Conservation (phyloP, 1,139 yeast species). For the Schwanniomyces etchellsii region DNA sequence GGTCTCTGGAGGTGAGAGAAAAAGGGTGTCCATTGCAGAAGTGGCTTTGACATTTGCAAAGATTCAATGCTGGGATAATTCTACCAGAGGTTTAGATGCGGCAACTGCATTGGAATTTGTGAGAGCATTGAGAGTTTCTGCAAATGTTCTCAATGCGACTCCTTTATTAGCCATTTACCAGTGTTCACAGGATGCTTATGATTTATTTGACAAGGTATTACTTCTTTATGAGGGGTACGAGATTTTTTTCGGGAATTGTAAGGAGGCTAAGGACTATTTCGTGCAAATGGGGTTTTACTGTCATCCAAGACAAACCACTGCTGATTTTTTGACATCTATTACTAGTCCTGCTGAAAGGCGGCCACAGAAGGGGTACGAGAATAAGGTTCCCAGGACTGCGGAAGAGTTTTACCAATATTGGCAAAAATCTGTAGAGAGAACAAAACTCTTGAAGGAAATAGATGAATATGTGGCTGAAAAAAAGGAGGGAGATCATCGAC, state of each 20-base stretch:
- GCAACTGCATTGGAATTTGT: slow-evolving; percentile 45
- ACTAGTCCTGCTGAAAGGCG: slow-evolving; percentile 50
- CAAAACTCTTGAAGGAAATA: slow-evolving; percentile 23
- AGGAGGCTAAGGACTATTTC: slow-evolving; percentile 32
- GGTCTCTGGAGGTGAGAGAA: slow-evolving; percentile 82
- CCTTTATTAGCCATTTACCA: slow-evolving; percentile 42
- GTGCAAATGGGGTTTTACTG: slow-evolving; percentile 42
- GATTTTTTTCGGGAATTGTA: slow-evolving; percentile 32
- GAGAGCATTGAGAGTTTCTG: slow-evolving; percentile 34
- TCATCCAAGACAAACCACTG: slow-evolving; percentile 62
- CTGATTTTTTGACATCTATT: slow-evolving; percentile 34
- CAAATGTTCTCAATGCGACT: slow-evolving; percentile 29
- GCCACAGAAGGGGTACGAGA: slow-evolving; percentile 48
- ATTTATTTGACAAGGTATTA: slow-evolving; percentile 39
- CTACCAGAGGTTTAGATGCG: slow-evolving; percentile 47
- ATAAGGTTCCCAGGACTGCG: slow-evolving; percentile 62
- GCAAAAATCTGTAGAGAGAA: slow-evolving; percentile 53
- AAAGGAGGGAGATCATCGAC: slow-evolving; percentile 11
- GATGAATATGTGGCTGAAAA: slow-evolving; percentile 22
- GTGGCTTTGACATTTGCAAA: slow-evolving; percentile 3
- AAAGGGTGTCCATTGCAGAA: slow-evolving; percentile 60
- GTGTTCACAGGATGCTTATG: slow-evolving; percentile 41
- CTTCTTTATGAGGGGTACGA: slow-evolving; percentile 40
- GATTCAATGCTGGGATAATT: slow-evolving; percentile 44
- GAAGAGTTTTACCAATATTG: slow-evolving; percentile 64